phyloP scores from a whole-genome alignment of 1,139 yeast species.

The Diutina mesorugosa region DNA sequence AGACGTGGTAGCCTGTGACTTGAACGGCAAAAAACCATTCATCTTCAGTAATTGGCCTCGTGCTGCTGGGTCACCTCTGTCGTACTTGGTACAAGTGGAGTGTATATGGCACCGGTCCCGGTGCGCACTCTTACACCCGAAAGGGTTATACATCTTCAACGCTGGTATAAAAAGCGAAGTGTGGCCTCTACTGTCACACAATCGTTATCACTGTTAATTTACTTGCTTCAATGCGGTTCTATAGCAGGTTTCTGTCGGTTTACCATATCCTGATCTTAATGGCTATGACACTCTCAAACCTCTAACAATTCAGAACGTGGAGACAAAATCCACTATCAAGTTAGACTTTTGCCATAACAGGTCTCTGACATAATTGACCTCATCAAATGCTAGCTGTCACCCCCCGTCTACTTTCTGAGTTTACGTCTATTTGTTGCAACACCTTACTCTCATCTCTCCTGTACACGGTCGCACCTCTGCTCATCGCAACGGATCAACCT shows the following conservation, averaged over 20 bases:
- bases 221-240: no score
- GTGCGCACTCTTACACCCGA: background rate
- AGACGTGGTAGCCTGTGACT: background rate
- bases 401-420: no score
- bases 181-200: background rate
- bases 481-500: background rate
- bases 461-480: background rate
- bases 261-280: no score
- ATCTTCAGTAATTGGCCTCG: background rate
- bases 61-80: background rate
- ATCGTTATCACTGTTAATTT: no score
- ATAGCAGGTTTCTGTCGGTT: no score
- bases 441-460: background rate
- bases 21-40: constrained; percentile 1
- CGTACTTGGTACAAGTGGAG: background rate
- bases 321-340: no score
- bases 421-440: background rate
- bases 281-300: no score
- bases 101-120: background rate
- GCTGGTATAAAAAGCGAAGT: background rate
- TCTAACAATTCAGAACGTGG: no score
- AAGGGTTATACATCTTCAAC: background rate
- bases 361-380: no score
- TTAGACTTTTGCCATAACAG: no score
- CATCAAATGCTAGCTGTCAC: no score